phyloP scores from a whole-genome alignment of 2,329 filamentous ascomycete species.

The Metarhizium humberi region DNA sequence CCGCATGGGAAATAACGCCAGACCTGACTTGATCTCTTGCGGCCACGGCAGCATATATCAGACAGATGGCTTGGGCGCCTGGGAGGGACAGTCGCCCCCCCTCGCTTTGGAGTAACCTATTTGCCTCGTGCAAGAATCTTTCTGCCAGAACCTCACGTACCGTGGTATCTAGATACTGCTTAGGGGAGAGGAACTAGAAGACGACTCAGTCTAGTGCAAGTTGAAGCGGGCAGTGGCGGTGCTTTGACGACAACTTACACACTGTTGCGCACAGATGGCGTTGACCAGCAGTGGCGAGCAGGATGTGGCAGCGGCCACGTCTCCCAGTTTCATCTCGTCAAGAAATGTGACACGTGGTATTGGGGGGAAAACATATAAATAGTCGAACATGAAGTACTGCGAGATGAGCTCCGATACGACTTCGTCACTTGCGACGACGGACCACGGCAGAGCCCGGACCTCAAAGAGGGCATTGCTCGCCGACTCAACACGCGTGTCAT shows the following conservation, averaged over 20 bases:
- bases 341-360: background rate
- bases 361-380: constrained; percentile 5
- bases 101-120: constrained; percentile 1
- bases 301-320: background rate
- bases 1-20: background rate
- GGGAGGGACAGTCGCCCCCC: background rate
- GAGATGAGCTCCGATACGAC: constrained; percentile 4
- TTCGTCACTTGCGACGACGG: background rate
- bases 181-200: constrained; percentile 1
- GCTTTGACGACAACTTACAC: background rate
- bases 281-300: constrained; percentile 5
- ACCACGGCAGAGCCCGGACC: constrained; percentile 2
- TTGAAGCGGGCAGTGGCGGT: background rate
- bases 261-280: constrained; percentile 6
- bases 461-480: background rate
- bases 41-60: constrained; percentile 3
- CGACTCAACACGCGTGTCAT: background rate
- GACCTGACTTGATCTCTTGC: constrained; percentile 3
- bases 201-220: background rate
- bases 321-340: background rate
- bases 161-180: background rate
- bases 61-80: constrained; percentile 1
- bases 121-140: constrained; percentile 2
- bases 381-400: constrained; percentile 6
- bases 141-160: constrained; percentile 3